Conservation (phyloP, 2,329 filamentous ascomycete species). For the Dothidotthia symphoricarpi region DNA sequence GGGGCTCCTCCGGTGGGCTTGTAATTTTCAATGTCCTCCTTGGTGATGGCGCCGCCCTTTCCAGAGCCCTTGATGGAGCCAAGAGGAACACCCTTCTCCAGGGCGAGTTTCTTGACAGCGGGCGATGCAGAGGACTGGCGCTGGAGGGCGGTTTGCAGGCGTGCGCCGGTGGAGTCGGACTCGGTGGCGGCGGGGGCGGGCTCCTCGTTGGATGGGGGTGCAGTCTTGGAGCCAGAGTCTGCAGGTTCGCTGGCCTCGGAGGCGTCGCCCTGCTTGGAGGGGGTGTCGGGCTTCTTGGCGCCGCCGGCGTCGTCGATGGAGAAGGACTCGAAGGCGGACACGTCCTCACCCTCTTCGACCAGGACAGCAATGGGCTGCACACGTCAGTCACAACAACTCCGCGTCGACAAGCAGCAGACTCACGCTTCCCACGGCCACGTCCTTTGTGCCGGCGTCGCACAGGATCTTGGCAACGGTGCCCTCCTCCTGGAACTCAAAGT, state of each 20-base stretch:
- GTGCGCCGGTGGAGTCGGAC: slow-evolving; percentile 70
- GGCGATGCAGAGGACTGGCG: slow-evolving; percentile 72
- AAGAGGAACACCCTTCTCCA: slow-evolving; percentile 78
- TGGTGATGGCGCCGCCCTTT: slow-evolving; percentile 80
- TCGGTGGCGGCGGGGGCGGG: slow-evolving; percentile 64
- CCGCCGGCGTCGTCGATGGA: slow-evolving; percentile 87
- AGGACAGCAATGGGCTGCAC: slow-evolving; percentile 91
- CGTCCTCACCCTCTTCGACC: slow-evolving; percentile 85
- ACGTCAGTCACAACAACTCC: too few relatives aligned
- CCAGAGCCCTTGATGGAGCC: slow-evolving; percentile 82
- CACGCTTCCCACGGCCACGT: slow-evolving; percentile 91
- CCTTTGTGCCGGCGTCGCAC: slow-evolving; percentile 90
- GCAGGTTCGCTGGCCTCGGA: slow-evolving; percentile 62
- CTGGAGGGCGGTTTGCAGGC: slow-evolving; percentile 79
- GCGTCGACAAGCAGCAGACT: too few relatives aligned
- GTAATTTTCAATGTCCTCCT: slow-evolving; percentile 89
- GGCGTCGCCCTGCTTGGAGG: slow-evolving; percentile 63
- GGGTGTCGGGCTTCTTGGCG: slow-evolving; percentile 63
- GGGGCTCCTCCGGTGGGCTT: slow-evolving; percentile 54
- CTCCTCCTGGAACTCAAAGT: slow-evolving; percentile 99
- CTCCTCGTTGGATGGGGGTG: slow-evolving; percentile 50
- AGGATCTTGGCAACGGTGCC: slow-evolving; percentile 92
- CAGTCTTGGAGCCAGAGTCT: slow-evolving; percentile 57
- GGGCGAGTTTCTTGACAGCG: slow-evolving; percentile 75
- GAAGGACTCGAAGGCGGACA: slow-evolving; percentile 86